Evolutionary conservation across 139 green algal species (phyloP).

Genomic region (Coelastrella sp.): DNA sequence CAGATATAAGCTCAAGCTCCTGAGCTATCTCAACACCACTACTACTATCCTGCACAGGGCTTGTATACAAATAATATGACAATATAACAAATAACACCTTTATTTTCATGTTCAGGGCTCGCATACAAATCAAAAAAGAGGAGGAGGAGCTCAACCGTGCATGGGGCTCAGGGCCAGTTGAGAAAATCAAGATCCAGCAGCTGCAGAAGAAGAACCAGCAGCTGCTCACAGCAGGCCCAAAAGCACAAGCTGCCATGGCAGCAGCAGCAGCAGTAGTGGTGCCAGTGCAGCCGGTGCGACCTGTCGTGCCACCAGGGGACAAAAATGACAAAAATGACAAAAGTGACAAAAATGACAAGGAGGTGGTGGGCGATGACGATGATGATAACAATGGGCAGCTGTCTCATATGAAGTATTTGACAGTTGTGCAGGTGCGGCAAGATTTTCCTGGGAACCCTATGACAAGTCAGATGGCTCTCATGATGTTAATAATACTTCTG

Average conservation of each 20-base stretch:
- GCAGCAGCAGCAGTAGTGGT: slow-evolving; percentile 10
- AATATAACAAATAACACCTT: neutral
- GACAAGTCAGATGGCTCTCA: no score
- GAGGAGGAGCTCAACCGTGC: slow-evolving; percentile 77
- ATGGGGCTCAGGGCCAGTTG: slow-evolving; percentile 69
- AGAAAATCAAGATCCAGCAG: neutral
- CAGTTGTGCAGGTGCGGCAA: neutral
- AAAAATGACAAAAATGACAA: neutral
- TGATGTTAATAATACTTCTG: no score
- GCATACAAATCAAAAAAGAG: slow-evolving; percentile 79
- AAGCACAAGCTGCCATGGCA: neutral
- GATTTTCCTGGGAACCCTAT: no score
- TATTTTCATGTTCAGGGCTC: neutral
- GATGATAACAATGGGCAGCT: neutral
- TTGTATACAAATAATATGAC: no score
- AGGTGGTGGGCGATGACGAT: neutral
- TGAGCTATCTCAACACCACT: no score
- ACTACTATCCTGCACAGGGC: no score
- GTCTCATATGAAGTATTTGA: slow-evolving; percentile 9
- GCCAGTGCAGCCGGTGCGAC: neutral
- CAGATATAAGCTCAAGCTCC: no score
- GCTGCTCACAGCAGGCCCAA: slow-evolving; percentile 11
- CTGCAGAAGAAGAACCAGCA: slow-evolving; percentile 5
- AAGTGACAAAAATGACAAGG: neutral
- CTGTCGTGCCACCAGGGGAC: neutral